Base-by-base conservation (phyloP, 257 asterid species). In the Penstemon newberryi region DNA sequence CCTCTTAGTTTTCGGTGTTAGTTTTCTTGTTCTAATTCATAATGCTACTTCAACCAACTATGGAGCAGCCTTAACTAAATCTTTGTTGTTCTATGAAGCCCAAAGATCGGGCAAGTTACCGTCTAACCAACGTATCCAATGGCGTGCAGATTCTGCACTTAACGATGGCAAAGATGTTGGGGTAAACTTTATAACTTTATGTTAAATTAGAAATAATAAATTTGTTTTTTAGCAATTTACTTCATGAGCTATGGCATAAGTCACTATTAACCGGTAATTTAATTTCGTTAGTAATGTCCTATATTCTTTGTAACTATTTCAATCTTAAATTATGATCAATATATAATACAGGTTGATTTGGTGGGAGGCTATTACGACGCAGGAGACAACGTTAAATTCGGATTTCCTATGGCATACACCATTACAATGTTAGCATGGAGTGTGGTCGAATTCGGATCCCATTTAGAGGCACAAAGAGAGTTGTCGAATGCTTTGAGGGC, bases 281-380 rank as follows among this genome's bases (percentile, higher is more conserved):
- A 15, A 15, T 15, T 15, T 15, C 18, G 18, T 15, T 15, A 15
- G 18, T 15, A 15, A 15, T 15, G 18, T 15, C 18, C 18, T 15
- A 15, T 15, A 15, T 15, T 15, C 18, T 15, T 15, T 15, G 18
- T 15, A 15, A 15, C 18, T 15, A 15, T 15, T 15, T 15, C 18
- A 15, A 15, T 15, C 18, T 15, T 15, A 15, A 15, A 15, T 15
- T 15, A 15, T 15, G 18, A 15, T 15, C 18, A 15, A 15, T 15
- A 15, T 15, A 15, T 15, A 15, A 0, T 2, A 15, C 72, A 89
- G 95, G 70, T 85, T 12, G 82, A 87, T 60, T 70, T 89, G 6
- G 78, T 70, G 0, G 96, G 96, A 70, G 96, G 96, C 63, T 89
- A 89, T 60, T 89, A 85, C 45, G 92, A 87, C 13, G 89, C 94